Percentiles rank a stretch among this genome's conserved stretches.
phyloP scores from a whole-genome alignment of 148 eudicot species.

The Limonium bicolor region DNA sequence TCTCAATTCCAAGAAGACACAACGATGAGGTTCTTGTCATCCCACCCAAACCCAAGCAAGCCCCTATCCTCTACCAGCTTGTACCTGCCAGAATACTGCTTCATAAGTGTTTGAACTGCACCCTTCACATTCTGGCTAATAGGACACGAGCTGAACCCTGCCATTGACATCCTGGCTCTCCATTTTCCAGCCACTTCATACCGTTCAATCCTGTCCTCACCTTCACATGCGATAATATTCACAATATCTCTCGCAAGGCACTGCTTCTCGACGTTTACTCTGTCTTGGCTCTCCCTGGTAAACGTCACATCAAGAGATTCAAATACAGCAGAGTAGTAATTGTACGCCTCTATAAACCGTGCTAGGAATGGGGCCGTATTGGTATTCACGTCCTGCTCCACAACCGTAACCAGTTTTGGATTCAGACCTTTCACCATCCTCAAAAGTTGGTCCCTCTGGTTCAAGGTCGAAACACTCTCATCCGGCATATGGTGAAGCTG shows the following conservation, averaged over 20 bases:
- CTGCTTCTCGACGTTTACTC: conserved; percentile 81
- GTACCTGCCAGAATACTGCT: conserved; percentile 41
- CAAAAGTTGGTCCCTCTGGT: conserved; percentile 69
- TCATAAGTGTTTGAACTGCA: conserved; percentile 32
- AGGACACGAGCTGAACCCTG: conserved; percentile 48
- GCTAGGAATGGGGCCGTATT: conserved; percentile 77
- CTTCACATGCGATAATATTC: conserved; percentile 86
- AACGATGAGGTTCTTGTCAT: conserved; percentile 56
- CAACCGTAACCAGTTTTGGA: conserved; percentile 75
- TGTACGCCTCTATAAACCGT: conserved; percentile 66
- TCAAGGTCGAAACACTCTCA: conserved; percentile 87
- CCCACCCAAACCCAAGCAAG: conserved; percentile 73
- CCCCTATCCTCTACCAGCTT: conserved; percentile 45
- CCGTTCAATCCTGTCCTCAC: conserved; percentile 83
- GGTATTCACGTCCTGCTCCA: conserved; percentile 90
- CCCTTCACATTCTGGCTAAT: conserved; percentile 25
- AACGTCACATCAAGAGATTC: conserved; percentile 78
- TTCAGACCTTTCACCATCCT: conserved; percentile 72
- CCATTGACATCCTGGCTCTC: conserved; percentile 97
- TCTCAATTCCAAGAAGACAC: conserved; percentile 81
- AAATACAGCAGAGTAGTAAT: conserved; percentile 65
- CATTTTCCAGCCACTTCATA: conserved; percentile 95
- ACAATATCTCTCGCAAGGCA: conserved; percentile 86
- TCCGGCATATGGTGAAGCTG: conserved; percentile 97
- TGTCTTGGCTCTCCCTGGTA: conserved; percentile 62